These are phyloP conservation scores for Vitis riparia DNA, from an alignment of 164 flowering plant species.

Conservation along the genomic window DNA sequence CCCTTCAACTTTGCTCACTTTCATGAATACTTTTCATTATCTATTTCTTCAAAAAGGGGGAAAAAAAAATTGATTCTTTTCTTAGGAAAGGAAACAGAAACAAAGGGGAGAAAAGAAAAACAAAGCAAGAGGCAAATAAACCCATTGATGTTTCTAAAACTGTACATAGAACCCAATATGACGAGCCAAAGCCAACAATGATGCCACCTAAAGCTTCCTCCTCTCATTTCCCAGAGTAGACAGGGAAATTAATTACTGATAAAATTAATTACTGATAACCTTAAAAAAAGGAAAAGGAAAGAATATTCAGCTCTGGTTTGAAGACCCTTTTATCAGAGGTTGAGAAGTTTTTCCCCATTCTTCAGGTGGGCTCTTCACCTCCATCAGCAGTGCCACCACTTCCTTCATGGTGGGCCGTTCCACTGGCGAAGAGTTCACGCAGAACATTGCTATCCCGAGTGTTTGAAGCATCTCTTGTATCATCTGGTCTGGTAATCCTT, in stretches of 20 bases:
- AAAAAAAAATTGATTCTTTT: conserved; percentile 10
- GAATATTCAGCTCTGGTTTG: conserved; percentile 46
- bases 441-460: conserved; percentile 91
- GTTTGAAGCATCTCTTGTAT: conserved; percentile 96
- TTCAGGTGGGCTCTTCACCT: conserved; percentile 84
- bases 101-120: no score
- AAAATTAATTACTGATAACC: conserved; percentile 22
- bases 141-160: no score
- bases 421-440: conserved; percentile 80
- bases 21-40: no score
- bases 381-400: conserved; percentile 89
- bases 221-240: no score
- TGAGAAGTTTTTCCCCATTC: conserved; percentile 92
- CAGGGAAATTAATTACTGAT: conserved; percentile 20
- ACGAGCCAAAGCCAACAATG: no score
- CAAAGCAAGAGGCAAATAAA: no score
- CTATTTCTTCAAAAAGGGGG: no score
- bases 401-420: conserved; percentile 98
- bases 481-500: conserved; percentile 73
- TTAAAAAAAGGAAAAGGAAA: conserved; percentile 3
- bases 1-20: no score
- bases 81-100: conserved; percentile 7
- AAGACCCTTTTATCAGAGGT: conserved; percentile 81
- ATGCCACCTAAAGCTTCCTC: no score
- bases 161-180: no score